Evolutionary conservation across 106 monocot genomes (phyloP).

Genomic region (Dendrobium chrysotoxum): DNA sequence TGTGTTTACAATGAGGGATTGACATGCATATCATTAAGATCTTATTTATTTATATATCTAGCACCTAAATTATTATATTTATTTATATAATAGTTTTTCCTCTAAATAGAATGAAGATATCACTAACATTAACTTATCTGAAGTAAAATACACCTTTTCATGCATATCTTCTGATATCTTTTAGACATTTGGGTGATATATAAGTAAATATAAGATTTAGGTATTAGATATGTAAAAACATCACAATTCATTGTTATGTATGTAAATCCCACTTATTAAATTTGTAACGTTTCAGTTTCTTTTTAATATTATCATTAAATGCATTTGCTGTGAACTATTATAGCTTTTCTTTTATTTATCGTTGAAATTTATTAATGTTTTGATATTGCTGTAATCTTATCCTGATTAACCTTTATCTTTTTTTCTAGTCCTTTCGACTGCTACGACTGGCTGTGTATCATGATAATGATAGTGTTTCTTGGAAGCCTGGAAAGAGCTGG

Average conservation of each 20-base stretch:
- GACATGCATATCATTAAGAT: too few species aligned
- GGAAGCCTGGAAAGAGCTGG: conserved; percentile 76
- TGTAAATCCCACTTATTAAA: background rate
- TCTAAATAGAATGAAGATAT: too few species aligned
- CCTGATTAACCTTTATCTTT: conserved; percentile 11
- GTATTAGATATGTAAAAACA: too few species aligned
- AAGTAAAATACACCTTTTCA: too few species aligned
- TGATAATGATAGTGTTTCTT: conserved; percentile 74
- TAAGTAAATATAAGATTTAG: too few species aligned
- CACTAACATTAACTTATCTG: too few species aligned
- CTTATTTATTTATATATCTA: too few species aligned
- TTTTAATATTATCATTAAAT: background rate
- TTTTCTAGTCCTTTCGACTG: conserved; percentile 70
- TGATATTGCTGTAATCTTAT: background rate
- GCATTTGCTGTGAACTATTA: background rate
- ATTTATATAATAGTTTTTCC: too few species aligned
- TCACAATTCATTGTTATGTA: too few species aligned
- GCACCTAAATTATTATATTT: too few species aligned
- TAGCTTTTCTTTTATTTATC: background rate
- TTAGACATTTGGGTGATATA: too few species aligned
- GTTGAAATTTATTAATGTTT: background rate
- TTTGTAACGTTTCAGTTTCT: background rate
- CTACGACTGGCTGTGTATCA: conserved; percentile 84
- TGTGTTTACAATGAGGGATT: background rate
- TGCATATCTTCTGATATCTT: too few species aligned